These are phyloP conservation scores for Diplodia sapinea DNA, from an alignment of 2,329 filamentous ascomycete species.

Conservation along the genomic window DNA sequence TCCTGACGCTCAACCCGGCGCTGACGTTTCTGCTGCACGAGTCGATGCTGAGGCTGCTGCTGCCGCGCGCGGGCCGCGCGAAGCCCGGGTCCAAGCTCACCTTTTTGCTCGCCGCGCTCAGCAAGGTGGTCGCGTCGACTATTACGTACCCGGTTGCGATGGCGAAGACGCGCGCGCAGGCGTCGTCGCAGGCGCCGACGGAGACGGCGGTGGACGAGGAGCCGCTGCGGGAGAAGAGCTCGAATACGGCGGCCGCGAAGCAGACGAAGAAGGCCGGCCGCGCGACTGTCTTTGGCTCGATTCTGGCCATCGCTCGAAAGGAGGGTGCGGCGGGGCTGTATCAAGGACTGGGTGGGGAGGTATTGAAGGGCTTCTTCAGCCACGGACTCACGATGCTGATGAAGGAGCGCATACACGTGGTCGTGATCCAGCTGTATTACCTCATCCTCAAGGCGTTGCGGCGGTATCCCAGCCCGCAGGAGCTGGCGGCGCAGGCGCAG, in stretches of 20 bases:
- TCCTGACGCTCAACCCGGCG: slow-evolving; percentile 83
- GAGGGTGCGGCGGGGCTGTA: slow-evolving; percentile 77
- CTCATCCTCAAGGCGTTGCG: slow-evolving; percentile 59
- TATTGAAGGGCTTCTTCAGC: slow-evolving; percentile 82
- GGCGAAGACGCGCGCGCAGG: slow-evolving; percentile 80
- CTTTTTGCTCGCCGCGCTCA: slow-evolving; percentile 74
- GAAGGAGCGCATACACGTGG: slow-evolving; percentile 76
- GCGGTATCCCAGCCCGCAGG: slow-evolving; percentile 49
- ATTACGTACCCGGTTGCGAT: slow-evolving; percentile 86
- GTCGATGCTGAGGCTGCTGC: slow-evolving; percentile 65
- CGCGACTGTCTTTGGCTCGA: slow-evolving; percentile 67
- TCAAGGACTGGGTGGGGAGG: slow-evolving; percentile 74
- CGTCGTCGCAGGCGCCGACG: slow-evolving; percentile 51
- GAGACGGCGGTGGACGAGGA: background rate
- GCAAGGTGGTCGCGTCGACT: slow-evolving; percentile 76
- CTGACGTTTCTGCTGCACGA: slow-evolving; percentile 86
- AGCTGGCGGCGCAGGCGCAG: slow-evolving; percentile 43
- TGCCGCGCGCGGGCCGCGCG: slow-evolving; percentile 60
- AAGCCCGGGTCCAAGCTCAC: slow-evolving; percentile 61
- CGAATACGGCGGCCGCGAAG: slow-evolving; percentile 33
- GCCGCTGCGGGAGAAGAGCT: slow-evolving; percentile 8
- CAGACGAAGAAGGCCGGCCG: slow-evolving; percentile 37
- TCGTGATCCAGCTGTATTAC: slow-evolving; percentile 76
- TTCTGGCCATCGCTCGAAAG: slow-evolving; percentile 61
- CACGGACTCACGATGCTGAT: slow-evolving; percentile 88